These are phyloP conservation scores for Jacaranda mimosifolia DNA, from an alignment of 257 asterid species.

Conservation along the genomic window DNA sequence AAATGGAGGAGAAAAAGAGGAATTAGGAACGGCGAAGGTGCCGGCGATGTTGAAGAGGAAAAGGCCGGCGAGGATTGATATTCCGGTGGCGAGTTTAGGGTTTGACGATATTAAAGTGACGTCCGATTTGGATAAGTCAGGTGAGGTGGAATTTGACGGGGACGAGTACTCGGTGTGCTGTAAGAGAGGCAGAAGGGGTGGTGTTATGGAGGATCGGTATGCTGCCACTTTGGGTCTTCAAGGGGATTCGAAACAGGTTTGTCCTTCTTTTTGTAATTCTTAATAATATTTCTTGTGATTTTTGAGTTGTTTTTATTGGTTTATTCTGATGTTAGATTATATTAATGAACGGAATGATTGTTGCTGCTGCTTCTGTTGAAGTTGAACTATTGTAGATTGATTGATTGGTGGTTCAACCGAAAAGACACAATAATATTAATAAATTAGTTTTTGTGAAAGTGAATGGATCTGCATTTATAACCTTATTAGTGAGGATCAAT, in stretches of 20 bases:
- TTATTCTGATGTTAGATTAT: background rate
- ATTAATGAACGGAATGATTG: background rate
- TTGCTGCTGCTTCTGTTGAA: background rate
- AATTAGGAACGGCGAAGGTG: slow-evolving; percentile 32
- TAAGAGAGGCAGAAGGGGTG: slow-evolving; percentile 75
- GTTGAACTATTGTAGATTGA: background rate
- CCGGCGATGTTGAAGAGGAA: slow-evolving; percentile 69
- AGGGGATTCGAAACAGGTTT: slow-evolving; percentile 72
- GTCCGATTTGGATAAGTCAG: slow-evolving; percentile 45
- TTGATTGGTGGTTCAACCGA: slow-evolving; percentile 8
- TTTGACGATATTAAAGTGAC: slow-evolving; percentile 36
- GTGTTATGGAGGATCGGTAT: slow-evolving; percentile 79
- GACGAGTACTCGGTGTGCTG: slow-evolving; percentile 72
- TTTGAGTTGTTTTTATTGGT: slow-evolving; percentile 7
- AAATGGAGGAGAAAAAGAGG: slow-evolving; percentile 36
- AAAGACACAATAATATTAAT: background rate
- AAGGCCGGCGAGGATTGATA: slow-evolving; percentile 66
- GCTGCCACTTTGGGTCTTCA: slow-evolving; percentile 52
- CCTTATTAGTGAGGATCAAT: background rate
- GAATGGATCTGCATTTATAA: background rate
- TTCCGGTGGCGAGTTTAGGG: slow-evolving; percentile 54
- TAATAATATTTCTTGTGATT: background rate
- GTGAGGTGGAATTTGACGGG: slow-evolving; percentile 68
- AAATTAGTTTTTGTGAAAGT: background rate
- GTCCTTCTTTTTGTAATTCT: background rate